Evolutionary conservation across 164 flowering plant species (phyloP).

Genomic region (Santalum album): DNA sequence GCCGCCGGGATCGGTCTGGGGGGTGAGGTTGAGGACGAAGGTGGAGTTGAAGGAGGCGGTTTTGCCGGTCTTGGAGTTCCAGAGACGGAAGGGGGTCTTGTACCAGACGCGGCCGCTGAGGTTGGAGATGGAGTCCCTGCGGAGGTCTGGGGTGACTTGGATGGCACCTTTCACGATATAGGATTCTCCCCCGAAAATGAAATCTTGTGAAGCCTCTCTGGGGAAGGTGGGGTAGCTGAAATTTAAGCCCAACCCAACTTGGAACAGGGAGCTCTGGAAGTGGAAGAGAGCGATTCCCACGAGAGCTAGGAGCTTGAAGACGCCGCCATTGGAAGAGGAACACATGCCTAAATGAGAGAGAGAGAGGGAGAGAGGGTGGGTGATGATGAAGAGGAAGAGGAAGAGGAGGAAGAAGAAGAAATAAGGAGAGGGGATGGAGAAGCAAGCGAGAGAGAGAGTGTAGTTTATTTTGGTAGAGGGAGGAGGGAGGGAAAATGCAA

Average conservation of each 20-base stretch:
- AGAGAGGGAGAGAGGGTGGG: background rate
- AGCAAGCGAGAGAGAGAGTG: no score
- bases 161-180: background rate
- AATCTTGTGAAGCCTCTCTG: background rate
- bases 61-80: slow-evolving; percentile 9
- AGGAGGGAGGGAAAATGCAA: no score
- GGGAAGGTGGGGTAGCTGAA: background rate
- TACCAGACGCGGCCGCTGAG: slow-evolving; percentile 8
- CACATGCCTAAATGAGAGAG: background rate
- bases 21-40: slow-evolving; percentile 22
- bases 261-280: background rate
- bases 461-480: no score
- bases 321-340: background rate
- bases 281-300: background rate
- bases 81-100: slow-evolving; percentile 4
- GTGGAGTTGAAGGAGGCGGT: slow-evolving; percentile 31
- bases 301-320: background rate
- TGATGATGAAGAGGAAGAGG: no score
- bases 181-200: background rate
- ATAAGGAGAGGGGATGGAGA: no score
- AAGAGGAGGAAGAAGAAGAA: no score
- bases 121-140: background rate
- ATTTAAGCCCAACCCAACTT: background rate
- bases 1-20: slow-evolving; percentile 23
- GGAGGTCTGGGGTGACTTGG: slow-evolving; percentile 15